Percentiles rank a stretch among this genome's conserved stretches.
Evolutionary conservation across 1,284 basidiomycete genomes (phyloP).

Genomic region (Hymenochaete sp.): DNA sequence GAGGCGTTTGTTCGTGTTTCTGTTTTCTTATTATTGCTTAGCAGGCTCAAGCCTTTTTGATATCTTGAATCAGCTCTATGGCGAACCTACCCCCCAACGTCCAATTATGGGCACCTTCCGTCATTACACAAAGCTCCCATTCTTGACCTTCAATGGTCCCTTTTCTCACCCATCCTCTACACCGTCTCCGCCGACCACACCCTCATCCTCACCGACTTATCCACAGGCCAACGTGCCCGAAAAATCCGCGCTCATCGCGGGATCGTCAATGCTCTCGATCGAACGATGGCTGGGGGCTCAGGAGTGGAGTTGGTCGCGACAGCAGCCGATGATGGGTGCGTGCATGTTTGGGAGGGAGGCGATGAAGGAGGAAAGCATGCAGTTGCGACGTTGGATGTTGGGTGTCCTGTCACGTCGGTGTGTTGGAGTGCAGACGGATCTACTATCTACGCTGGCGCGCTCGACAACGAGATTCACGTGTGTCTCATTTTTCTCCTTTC

Average conservation of each 20-base stretch:
- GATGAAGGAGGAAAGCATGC: conserved; percentile 69
- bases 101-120: conserved; percentile 71
- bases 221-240: conserved; percentile 66
- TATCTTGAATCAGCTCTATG: conserved; percentile 48
- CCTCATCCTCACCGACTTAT: conserved; percentile 63
- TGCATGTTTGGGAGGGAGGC: conserved; percentile 80
- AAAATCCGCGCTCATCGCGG: conserved; percentile 79
- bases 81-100: conserved; percentile 75
- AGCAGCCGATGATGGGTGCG: conserved; percentile 83
- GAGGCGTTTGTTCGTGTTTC: conserved; percentile 61
- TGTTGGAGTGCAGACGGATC: conserved; percentile 87
- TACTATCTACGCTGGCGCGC: conserved; percentile 77
- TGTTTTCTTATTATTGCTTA: background rate
- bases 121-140: conserved; percentile 72
- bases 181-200: conserved; percentile 81
- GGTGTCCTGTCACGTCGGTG: conserved; percentile 85
- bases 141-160: conserved; percentile 75
- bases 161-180: conserved; percentile 62
- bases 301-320: conserved; percentile 78
- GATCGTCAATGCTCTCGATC: conserved; percentile 82
- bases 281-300: conserved; percentile 71
- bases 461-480: conserved; percentile 93
- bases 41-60: conserved; percentile 4
- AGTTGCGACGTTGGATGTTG: conserved; percentile 73
- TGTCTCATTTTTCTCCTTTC: conserved; percentile 25